Conservation (phyloP, 371 early-diverging fungal genomes). For the Mortierella sp. region DNA sequence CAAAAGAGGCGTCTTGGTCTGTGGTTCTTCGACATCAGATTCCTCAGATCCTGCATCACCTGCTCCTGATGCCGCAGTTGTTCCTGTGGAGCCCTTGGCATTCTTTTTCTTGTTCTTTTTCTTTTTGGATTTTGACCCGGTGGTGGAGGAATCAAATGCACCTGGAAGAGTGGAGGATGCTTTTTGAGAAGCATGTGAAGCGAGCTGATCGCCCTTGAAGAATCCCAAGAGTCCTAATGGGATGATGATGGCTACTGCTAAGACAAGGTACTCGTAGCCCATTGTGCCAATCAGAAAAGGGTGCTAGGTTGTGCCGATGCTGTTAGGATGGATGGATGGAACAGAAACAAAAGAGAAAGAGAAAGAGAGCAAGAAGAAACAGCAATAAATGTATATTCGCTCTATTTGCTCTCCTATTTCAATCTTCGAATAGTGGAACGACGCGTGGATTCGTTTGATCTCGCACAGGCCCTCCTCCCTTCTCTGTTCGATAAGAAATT, state of each 20-base stretch:
- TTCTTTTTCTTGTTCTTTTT: constrained; percentile 48
- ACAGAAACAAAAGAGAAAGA: background rate
- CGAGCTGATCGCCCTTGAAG: constrained; percentile 24
- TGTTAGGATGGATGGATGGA: background rate
- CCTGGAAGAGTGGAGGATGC: constrained; percentile 36
- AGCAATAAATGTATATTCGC: no score
- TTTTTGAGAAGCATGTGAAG: background rate
- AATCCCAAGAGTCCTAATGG: constrained; percentile 34
- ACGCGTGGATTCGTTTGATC: no score
- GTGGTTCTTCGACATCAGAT: constrained; percentile 24
- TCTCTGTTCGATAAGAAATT: no score
- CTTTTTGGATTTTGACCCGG: constrained; percentile 39
- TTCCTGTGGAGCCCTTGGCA: background rate
- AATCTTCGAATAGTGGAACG: no score
- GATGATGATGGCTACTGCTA: constrained; percentile 35
- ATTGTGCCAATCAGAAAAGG: constrained; percentile 2
- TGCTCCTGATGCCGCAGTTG: background rate
- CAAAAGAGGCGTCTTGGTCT: background rate
- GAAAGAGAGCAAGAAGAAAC: background rate
- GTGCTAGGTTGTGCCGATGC: background rate
- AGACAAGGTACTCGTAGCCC: constrained; percentile 43
- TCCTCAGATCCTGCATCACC: constrained; percentile 16
- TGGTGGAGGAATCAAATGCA: constrained; percentile 16
- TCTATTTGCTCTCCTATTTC: no score
- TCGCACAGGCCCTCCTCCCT: no score